These are phyloP conservation scores for Apiospora pterosperma DNA, from an alignment of 2,329 filamentous ascomycete genomes.

Conservation along the genomic window DNA sequence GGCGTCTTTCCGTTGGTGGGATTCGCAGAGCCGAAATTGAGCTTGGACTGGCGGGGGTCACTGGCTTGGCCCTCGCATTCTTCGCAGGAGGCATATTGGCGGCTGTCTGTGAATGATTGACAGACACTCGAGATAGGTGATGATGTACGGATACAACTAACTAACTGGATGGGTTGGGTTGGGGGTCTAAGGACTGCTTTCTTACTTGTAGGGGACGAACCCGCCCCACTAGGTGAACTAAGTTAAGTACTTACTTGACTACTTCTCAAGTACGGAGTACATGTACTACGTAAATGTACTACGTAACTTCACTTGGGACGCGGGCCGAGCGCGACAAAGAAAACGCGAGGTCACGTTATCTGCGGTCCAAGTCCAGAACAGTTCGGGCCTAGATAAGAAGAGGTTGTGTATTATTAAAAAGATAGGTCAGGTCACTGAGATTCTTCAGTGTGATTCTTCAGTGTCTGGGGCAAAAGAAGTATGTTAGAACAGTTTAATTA, in stretches of 20 bases:
- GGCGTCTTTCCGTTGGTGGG: constrained; percentile 18
- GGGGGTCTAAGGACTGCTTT: too few relatives aligned
- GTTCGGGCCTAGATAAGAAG: too few relatives aligned
- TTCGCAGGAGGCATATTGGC: constrained; percentile 1
- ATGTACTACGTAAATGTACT: too few relatives aligned
- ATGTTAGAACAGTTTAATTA: not conserved
- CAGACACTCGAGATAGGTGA: too few relatives aligned
- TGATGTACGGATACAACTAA: too few relatives aligned
- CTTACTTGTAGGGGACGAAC: too few relatives aligned
- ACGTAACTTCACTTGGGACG: not conserved
- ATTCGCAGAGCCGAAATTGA: constrained; percentile 22
- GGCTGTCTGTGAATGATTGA: too few relatives aligned
- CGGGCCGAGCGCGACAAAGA: not conserved
- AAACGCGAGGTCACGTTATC: not conserved
- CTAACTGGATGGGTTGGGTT: too few relatives aligned
- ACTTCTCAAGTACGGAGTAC: too few relatives aligned
- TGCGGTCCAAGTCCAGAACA: not conserved
- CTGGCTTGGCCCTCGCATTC: constrained; percentile 6
- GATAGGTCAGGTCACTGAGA: not conserved
- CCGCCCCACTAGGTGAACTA: too few relatives aligned
- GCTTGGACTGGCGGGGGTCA: constrained; percentile 21
- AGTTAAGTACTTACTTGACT: not conserved
- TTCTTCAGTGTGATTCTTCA: not conserved
- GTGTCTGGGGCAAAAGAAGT: not conserved
- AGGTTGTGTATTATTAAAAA: too few relatives aligned